These are phyloP conservation scores for Arthrocladium fulminans DNA, from an alignment of 2,329 filamentous ascomycete genomes.

Conservation along the genomic window DNA sequence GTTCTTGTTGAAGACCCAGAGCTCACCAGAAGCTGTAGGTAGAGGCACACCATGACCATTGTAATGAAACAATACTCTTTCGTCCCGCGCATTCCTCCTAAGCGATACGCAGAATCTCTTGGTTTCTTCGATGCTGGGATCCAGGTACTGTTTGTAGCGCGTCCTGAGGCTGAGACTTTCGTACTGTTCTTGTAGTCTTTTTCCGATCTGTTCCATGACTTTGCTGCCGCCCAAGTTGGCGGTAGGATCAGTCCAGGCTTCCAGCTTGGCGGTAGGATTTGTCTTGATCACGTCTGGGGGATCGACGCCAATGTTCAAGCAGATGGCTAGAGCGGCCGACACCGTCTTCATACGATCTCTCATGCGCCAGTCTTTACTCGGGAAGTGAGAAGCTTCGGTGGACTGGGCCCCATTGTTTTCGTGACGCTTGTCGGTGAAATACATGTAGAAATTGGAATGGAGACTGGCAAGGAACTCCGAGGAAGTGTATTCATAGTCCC, in stretches of 20 bases:
- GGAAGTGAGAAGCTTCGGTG: conserved; percentile 41
- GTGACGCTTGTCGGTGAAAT: conserved; percentile 96
- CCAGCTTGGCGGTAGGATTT: conserved; percentile 81
- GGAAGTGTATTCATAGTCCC: conserved; percentile 84
- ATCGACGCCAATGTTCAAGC: conserved; percentile 94
- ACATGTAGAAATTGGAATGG: conserved; percentile 98
- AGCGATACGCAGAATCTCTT: conserved; percentile 92
- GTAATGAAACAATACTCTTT: conserved; percentile 95
- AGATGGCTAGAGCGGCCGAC: conserved; percentile 85
- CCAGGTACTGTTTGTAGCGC: conserved; percentile 94
- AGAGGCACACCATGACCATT: conserved; percentile 96
- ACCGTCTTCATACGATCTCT: conserved; percentile 93
- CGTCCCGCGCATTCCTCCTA: conserved; percentile 86
- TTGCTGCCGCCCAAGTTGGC: conserved; percentile 69
- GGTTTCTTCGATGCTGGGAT: conserved; percentile 93
- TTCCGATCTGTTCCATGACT: conserved; percentile 87
- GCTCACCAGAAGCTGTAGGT: conserved; percentile 88
- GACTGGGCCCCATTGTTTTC: conserved; percentile 87
- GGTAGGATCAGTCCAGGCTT: conserved; percentile 94
- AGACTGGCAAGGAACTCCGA: conserved; percentile 80
- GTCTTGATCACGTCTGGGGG: conserved; percentile 96
- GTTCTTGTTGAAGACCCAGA: conserved; percentile 98
- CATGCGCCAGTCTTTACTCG: conserved; percentile 91
- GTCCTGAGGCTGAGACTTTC: conserved; percentile 90
- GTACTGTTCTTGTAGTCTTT: conserved; percentile 91